phyloP scores from a whole-genome alignment of 176 grass and related monocot species.

The Oryza brachyantha region DNA sequence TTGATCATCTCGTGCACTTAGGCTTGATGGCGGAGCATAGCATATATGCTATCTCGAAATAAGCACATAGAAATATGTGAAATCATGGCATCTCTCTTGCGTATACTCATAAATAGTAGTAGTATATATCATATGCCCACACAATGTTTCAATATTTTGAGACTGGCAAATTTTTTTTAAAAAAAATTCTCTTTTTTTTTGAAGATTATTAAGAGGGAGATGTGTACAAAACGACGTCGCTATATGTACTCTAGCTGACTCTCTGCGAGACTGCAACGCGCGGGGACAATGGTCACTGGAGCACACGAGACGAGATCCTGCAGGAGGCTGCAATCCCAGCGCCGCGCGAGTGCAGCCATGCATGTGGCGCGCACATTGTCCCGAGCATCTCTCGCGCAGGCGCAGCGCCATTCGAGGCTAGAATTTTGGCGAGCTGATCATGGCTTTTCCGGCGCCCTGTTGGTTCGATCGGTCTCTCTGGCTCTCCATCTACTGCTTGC shows the following conservation, averaged over 20 bases:
- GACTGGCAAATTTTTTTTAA: too few relatives aligned
- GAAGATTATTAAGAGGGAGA: not conserved
- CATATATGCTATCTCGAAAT: too few relatives aligned
- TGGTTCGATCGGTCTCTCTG: not conserved
- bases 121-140: too few relatives aligned
- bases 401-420: constrained; percentile 24
- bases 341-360: not conserved
- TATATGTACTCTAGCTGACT: not conserved
- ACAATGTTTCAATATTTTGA: too few relatives aligned
- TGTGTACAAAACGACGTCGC: not conserved
- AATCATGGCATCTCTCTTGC: too few relatives aligned
- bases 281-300: constrained; percentile 17
- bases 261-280: not conserved
- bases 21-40: too few relatives aligned
- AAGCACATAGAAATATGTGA: too few relatives aligned
- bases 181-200: too few relatives aligned
- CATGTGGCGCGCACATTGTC: constrained; percentile 20
- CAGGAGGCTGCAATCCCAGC: not conserved
- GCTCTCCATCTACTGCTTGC: not conserved
- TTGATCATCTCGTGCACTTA: too few relatives aligned
- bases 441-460: not conserved
- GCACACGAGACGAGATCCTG: not conserved
- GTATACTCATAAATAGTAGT: too few relatives aligned
- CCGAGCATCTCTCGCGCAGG: not conserved
- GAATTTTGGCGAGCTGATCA: constrained; percentile 1